Percentiles rank a stretch among this genome's conserved stretches.
Conservation (phyloP, 179 eudicot species). For the Heliamphora pulchella region DNA sequence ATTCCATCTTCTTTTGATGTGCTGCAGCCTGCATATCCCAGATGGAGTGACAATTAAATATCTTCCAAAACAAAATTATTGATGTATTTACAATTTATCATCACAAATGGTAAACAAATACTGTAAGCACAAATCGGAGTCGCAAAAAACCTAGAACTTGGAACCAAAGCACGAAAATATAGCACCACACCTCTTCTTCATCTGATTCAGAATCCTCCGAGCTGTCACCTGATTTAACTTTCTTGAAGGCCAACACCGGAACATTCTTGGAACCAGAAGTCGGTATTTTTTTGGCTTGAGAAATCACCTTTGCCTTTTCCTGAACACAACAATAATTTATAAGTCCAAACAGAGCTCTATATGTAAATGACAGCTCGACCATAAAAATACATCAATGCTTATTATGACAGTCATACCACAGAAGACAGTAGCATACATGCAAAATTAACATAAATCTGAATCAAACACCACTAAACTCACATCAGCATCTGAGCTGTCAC, state of each 20-base stretch:
- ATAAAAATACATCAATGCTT: not conserved
- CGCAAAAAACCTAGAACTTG: not conserved
- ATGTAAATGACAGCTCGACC: not conserved
- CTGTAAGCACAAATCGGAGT: not conserved
- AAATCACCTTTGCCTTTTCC: not conserved
- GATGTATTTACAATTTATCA: not conserved
- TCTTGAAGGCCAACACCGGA: not conserved
- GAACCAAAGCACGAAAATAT: not conserved
- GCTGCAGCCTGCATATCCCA: slow-evolving; percentile 16
- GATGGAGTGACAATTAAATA: not conserved
- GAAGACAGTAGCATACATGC: no score
- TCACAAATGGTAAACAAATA: not conserved
- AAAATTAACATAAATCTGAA: not conserved
- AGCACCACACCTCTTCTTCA: not conserved
- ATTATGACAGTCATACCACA: not conserved
- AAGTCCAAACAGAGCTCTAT: not conserved
- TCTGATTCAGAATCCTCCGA: slow-evolving; percentile 3
- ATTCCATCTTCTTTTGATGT: slow-evolving; percentile 32
- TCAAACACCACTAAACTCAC: slow-evolving; percentile 13
- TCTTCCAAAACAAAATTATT: not conserved
- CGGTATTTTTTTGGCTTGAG: not conserved
- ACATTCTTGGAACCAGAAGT: not conserved
- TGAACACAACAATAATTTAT: not conserved
- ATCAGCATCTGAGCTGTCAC: slow-evolving; percentile 22
- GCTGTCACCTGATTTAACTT: not conserved